Evolutionary conservation across 495 filamentous ascomycete genomes (phyloP), one percentile per base, ranked within the genome.

Genomic region (Talaromyces proteolyticus): DNA sequence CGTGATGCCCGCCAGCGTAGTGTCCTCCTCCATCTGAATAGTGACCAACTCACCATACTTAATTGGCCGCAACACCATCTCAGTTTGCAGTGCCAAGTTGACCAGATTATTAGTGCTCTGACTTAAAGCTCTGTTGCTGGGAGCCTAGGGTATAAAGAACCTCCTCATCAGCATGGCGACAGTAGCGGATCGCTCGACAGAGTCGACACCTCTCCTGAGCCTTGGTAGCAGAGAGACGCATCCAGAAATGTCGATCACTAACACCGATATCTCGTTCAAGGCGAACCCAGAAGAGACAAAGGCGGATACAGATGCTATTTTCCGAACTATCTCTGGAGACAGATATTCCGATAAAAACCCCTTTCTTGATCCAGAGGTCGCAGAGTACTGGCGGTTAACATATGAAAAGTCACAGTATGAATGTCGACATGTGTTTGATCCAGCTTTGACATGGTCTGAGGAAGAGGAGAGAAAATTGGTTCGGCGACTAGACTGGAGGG

Each of bases 391-490:
- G 68, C 57, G 61, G 0, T 38, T 56, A 0, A 59, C 74, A 0
- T 79, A 79, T 53, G 73, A 79, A 42, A 67, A 73, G 19, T 71
- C 76, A 0, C 42, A 69, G 20, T 76, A 76, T 53, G 72, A 75
- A 58, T 77, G 78, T 59, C 68, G 73, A 1, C 80, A 85, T 63
- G 69, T 76, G 4, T 85, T 76, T 53, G 74, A 79, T 50, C 49
- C 49, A 41, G 52, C 54, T 3, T 66, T 67, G 47, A 61, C 54
- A 21, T 80, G 76, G 77, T 66, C 61, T 1, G 63, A 63, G 42
- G 61, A 66, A 36, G 74, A 77, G 50, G 77, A 80, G 61, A 64
- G 60, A 49, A 68, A 51, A 49, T 53, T 81, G 2, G 65, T 80
- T 10, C 54, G 70, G 44, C 74, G 77, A 50, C 39, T 65, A 16